Conservation (phyloP, 1,139 yeast species). For the Sugiyamaella xylanicola region DNA sequence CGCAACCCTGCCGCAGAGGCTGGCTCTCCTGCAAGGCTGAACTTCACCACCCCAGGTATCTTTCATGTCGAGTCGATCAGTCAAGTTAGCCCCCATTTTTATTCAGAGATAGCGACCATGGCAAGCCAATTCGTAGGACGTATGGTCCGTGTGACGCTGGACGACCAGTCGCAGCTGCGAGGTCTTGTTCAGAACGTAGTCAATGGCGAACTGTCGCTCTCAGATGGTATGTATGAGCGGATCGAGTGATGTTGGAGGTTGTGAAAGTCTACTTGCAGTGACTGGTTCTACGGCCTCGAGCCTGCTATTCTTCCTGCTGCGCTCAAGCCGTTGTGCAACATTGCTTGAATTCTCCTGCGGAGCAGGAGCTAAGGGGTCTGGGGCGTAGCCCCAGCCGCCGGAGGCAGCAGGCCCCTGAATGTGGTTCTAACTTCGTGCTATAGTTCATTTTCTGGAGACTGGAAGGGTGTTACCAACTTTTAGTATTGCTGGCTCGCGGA, state of each 20-base stretch:
- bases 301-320: too few species aligned
- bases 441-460: conserved; percentile 32
- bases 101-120: conserved; percentile 2
- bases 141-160: conserved; percentile 36
- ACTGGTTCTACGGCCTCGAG: too few species aligned
- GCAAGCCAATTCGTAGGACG: conserved; percentile 37
- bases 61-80: not conserved
- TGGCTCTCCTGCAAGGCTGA: too few species aligned
- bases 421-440: not conserved
- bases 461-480: conserved; percentile 28
- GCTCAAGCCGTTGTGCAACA: too few species aligned
- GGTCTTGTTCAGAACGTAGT: conserved; percentile 41
- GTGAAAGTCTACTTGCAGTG: too few species aligned
- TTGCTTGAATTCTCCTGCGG: conserved; percentile 26
- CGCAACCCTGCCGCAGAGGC: too few species aligned
- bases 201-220: conserved; percentile 37
- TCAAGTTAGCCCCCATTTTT: not conserved
- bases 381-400: not conserved
- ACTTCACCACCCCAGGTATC: not conserved
- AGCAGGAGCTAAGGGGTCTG: not conserved
- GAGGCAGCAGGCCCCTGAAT: too few species aligned
- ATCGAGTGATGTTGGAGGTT: not conserved
- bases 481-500: conserved; percentile 35
- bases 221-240: conserved; percentile 18
- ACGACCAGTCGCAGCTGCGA: conserved; percentile 33